phyloP scores from a whole-genome alignment of 2,329 filamentous ascomycete genomes.

The Aspergillus pseudotamarii region DNA sequence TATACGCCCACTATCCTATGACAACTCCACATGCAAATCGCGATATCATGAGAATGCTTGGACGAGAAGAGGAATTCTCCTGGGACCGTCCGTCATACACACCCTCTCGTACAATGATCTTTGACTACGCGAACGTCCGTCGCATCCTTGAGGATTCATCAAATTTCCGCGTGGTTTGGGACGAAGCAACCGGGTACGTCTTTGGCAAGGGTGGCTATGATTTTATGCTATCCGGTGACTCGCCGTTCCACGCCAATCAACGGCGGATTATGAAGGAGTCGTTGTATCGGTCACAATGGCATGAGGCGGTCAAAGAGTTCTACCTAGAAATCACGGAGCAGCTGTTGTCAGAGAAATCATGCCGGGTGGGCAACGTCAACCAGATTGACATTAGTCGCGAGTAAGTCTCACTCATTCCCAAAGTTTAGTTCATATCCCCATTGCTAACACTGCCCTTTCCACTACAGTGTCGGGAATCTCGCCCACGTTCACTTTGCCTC shows the following conservation, averaged over 20 bases:
- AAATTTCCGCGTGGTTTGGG: constrained; percentile 68
- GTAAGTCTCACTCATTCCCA: constrained; percentile 29
- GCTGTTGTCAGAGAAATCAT: constrained; percentile 65
- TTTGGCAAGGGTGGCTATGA: constrained; percentile 60
- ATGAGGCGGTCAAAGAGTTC: constrained; percentile 64
- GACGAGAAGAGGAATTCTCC: constrained; percentile 69
- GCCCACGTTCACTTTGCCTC: constrained; percentile 60
- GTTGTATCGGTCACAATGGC: constrained; percentile 65
- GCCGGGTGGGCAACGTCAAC: constrained; percentile 59
- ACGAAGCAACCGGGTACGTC: constrained; percentile 63
- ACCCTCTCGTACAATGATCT: constrained; percentile 57
- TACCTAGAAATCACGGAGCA: constrained; percentile 64
- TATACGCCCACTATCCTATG: constrained; percentile 78
- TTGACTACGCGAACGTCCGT: constrained; percentile 63
- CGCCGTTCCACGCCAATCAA: constrained; percentile 6
- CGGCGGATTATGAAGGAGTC: constrained; percentile 44
- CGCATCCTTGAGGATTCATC: constrained; percentile 62
- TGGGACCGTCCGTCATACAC: constrained; percentile 63
- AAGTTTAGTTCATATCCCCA: constrained; percentile 52
- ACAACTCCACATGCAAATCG: constrained; percentile 72
- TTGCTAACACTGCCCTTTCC: constrained; percentile 3
- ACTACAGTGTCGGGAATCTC: constrained; percentile 51
- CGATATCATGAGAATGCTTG: constrained; percentile 69
- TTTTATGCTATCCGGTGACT: constrained; percentile 47
- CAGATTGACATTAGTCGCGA: constrained; percentile 72